A percentile compares a stretch with the other conserved stretches of the same genome.
These are phyloP conservation scores for Terana coerulea DNA, from an alignment of 768 basidiomycete species.

Conservation along the genomic window DNA sequence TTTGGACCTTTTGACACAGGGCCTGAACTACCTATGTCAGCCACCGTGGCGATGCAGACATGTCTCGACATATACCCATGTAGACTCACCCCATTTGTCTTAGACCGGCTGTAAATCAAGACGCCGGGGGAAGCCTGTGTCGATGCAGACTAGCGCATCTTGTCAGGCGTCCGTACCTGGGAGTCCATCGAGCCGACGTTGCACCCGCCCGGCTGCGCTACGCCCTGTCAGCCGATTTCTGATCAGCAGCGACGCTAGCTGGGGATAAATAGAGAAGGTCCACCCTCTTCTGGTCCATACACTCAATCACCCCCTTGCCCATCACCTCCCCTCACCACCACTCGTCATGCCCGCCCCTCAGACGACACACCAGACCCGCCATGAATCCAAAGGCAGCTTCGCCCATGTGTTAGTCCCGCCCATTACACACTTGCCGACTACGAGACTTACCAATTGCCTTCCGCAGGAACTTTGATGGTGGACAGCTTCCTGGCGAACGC, in stretches of 20 bases:
- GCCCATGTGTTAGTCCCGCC: conserved; percentile 12
- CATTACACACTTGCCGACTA: neutral
- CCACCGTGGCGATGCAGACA: too few species aligned
- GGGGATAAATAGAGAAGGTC: neutral
- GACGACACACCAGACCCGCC: neutral
- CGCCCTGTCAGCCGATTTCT: neutral
- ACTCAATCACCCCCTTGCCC: neutral
- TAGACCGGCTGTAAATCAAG: too few species aligned
- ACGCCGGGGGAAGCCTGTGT: too few species aligned
- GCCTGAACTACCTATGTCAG: too few species aligned
- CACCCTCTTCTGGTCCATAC: neutral
- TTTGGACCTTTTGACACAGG: too few species aligned
- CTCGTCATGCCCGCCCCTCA: conserved; percentile 11
- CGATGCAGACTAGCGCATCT: too few species aligned
- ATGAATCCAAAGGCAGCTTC: neutral
- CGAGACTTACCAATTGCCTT: too few species aligned
- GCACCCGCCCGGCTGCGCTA: neutral
- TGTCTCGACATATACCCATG: too few species aligned
- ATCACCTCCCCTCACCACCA: neutral
- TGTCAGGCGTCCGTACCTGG: too few species aligned
- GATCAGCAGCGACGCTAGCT: neutral
- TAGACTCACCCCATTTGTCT: too few species aligned
- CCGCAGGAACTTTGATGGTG: conserved; percentile 64
- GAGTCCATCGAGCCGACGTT: neutral
- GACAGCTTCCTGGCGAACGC: conserved; percentile 79